Evolutionary conservation across 2,329 filamentous ascomycete species (phyloP), one percentile per base, ranked within the genome.

Genomic region (Diplocarpon rosae): DNA sequence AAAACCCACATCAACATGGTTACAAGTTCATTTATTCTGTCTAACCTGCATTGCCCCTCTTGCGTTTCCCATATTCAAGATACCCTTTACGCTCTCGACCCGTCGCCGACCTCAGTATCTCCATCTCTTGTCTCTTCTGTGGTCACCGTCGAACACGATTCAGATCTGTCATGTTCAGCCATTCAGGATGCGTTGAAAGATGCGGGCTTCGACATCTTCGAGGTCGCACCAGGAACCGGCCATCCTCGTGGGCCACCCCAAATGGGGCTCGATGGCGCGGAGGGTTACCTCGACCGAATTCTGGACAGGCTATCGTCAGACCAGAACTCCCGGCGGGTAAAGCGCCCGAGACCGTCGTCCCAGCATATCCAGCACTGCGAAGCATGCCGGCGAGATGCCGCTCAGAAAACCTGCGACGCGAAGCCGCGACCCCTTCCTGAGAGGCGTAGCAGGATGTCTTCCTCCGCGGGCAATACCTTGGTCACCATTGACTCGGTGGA

Each of bases 21-120:
- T 20, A 57, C 56, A 33, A 58, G 53, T 37, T 57, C 58, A 29
- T 77, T 82, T 57, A 70, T 86, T 49, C 68, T 88, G 54, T 75
- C 72, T 50, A 87, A 88, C 62, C 70, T 88, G n/a, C 83, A 88
- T 64, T 87, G 83, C 65, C 78, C 82, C 12, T 83, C 81, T 48
- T 88, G 83, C 61, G 76, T 85, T 39, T 72, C 75, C 30, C 70
- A 72, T 53, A 85, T 88, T 58, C 70, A 77, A 56, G 66, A 72
- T 43, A 69, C 73, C 47, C 65, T 87, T 47, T 67, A 55, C 30
- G 53, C 56, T 6, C 62, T 74, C 60, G 47, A 69, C 67, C 65
- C 73, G 59, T 57, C 66, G 68, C 66, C 68, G 58, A 52, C 60
- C 43, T 78, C 75, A 65, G 73, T 85, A 27, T 81, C 79, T 50